Evolutionary conservation across 768 basidiomycete species (phyloP), one percentile per base, ranked within the genome.

Genomic region (Agrocybe pediades): DNA sequence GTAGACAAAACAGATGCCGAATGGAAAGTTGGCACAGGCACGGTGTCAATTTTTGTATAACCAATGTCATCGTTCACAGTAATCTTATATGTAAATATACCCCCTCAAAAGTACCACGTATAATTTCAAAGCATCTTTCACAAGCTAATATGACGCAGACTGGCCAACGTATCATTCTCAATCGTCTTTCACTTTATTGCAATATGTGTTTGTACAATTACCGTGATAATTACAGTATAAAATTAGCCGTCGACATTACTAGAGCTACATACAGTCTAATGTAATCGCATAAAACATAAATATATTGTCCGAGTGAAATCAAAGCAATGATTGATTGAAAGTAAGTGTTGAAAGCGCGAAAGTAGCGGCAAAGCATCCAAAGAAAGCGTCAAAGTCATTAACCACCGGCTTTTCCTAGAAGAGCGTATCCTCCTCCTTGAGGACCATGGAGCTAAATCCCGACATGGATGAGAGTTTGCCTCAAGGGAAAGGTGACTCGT

Each of bases 351-450:
- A 24, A 27, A 17, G 9, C 8, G 25, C 42, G 11, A 24, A 27
- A 40, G 41, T 1, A 46, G 25, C 25, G 25, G 11, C 17, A 40
- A 33, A 49, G 33, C 23, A 9, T 29, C 45, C 45, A 29, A 16
- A 19, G 41, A 13, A 29, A 17, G n/a, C n/a, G 29, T 27, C 9
- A 21, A 1, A 20, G 41, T 13, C n/a, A 20, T 56, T 26, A 68
- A 42, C 68, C 68, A n/a, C 68, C 69, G 9, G 71, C 68, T 54
- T 70, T 70, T 3, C 71, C 69, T 2, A 69, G 60, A 27, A 91
- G 66, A n/a, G 88, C 90, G 65, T 91, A 91, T 20, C 89, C 90
- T 53, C 72, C 77, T 19, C 89, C 89, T 63, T 82, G 81, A 0
- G 89, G 89, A 4, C 89, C 89, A 61, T 90, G 80, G 54, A 84